These are phyloP conservation scores for Phytophthora palmivora DNA, from an alignment of 352 stramenopile species.

Conservation along the genomic window DNA sequence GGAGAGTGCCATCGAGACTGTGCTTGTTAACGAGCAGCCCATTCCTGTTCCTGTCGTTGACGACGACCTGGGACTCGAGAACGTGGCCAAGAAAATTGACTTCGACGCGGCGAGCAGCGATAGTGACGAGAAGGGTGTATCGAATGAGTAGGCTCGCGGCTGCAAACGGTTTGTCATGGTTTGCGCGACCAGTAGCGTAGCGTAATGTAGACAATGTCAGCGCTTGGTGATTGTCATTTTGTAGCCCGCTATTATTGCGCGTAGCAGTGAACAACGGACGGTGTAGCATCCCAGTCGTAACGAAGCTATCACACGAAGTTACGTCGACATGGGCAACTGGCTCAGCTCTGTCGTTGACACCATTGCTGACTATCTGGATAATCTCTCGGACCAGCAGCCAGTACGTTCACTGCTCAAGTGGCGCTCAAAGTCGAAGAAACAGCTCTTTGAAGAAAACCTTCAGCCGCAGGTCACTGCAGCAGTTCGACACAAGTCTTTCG, in stretches of 20 bases:
- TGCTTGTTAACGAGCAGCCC: constrained; percentile 12
- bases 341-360: constrained; percentile 8
- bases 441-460: constrained; percentile 38
- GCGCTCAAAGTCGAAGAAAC: constrained; percentile 32
- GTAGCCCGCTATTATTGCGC: constrained; percentile 18
- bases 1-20: neutral
- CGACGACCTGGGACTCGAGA: constrained; percentile 21
- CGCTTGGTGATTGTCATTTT: constrained; percentile 10
- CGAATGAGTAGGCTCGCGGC: constrained; percentile 18
- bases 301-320: neutral
- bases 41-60: constrained; percentile 14
- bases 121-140: constrained; percentile 34
- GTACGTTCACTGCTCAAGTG: constrained; percentile 13
- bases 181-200: constrained; percentile 18
- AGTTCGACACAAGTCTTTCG: constrained; percentile 32
- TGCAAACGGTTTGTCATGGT: constrained; percentile 2
- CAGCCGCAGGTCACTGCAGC: constrained; percentile 25
- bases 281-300: too few species aligned
- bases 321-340: constrained; percentile 27
- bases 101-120: constrained; percentile 45
- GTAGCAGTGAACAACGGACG: neutral
- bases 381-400: constrained; percentile 6
- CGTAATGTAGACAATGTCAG: constrained; percentile 26
- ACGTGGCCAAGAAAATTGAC: constrained; percentile 47
- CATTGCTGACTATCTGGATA: constrained; percentile 15